Base-by-base conservation (phyloP, 352 stramenopile genomes). In the Phytophthora hibernalis region DNA sequence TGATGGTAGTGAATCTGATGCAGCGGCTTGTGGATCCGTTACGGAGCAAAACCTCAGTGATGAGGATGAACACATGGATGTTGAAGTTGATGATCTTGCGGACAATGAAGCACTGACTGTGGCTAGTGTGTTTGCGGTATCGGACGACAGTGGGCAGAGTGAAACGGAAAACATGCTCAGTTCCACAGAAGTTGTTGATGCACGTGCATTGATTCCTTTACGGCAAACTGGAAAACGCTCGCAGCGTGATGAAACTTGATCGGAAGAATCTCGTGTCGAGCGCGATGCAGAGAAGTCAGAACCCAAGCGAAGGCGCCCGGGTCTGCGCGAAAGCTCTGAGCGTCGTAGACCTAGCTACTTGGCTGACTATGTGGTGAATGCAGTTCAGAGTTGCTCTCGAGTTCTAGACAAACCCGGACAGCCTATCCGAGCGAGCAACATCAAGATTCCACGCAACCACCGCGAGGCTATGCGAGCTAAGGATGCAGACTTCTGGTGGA, bases 1-100 rank as follows among this genome's bases (percentile, higher is more conserved):
- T 47, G 40, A 47, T 47, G 16, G 15, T 15, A 38, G 26, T 22
- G 47, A 61, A 40, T 16, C 52, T 68, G 8, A 53, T 38, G 7
- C 13, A 42, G 47, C 7, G 0, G 26, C 13, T 0, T 21, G 26
- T n/a, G 47, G 24, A 7, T 35, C 22, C 13, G 15, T 53, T 53
- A 16, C 16, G 15, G 45, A n/a, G n/a, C n/a, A n/a, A n/a, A n/a
- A n/a, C n/a, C n/a, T n/a, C n/a, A n/a, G 6, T 5, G 45, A 37
- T 21, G 24, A 37, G 13, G 24, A 53, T 40, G 45, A 53, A 38
- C 5, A 53, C 26, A n/a, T n/a, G n/a, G 26, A 30, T 6, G 26
- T 30, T 30, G 45, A 53, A 33, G 45, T 38, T 11, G 45, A 38
- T 20, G 24, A 47, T 30, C 26, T 30, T 30, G 26, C 1, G 7